Evolutionary conservation across 805 yeast species (phyloP).

Genomic region (Pichia manshurica): DNA sequence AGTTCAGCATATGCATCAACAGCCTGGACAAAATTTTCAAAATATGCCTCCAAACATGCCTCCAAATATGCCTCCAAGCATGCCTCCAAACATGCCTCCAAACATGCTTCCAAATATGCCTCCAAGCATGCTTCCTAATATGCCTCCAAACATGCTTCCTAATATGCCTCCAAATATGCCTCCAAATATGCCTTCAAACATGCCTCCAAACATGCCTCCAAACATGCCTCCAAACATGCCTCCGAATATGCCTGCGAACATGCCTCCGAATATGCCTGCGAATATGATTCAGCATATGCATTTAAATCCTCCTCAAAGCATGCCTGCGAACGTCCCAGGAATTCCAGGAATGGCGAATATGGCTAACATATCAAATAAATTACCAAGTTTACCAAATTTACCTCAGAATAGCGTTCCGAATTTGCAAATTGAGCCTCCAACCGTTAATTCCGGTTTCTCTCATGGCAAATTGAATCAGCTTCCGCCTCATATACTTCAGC

Average conservation of each 20-base stretch:
- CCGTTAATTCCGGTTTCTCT: no score
- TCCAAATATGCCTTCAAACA: background rate
- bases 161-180: background rate
- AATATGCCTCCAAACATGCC: constrained; percentile 2
- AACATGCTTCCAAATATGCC: constrained; percentile 1
- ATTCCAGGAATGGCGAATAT: background rate
- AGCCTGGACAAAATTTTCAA: background rate
- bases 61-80: background rate
- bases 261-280: background rate
- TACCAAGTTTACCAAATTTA: background rate
- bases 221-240: background rate
- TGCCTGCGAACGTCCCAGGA: background rate
- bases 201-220: background rate
- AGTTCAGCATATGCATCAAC: background rate
- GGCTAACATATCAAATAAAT: constrained; percentile 1
- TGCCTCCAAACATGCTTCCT: background rate
- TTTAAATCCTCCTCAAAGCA: background rate
- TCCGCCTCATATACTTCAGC: constrained; percentile 6
- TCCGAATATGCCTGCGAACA: background rate
- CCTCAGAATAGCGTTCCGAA: no score
- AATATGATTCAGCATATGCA: background rate
- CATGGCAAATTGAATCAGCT: background rate
- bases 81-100: background rate
- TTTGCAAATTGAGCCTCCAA: no score
- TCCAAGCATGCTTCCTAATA: background rate